phyloP scores from a whole-genome alignment of 164 flowering plant species.

The Magnolia sinica region DNA sequence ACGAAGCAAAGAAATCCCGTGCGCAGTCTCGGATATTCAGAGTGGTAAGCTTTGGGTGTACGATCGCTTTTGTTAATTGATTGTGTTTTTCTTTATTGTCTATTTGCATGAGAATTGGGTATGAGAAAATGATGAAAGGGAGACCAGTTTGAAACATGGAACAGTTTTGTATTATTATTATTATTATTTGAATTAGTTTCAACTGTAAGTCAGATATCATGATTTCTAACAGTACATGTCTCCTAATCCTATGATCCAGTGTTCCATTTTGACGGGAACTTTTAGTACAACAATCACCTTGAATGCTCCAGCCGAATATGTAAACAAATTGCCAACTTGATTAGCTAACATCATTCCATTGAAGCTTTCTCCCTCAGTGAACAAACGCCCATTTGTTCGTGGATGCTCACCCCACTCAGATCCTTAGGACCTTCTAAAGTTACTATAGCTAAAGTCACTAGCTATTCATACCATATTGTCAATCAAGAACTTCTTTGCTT shows the following conservation, averaged over 20 bases:
- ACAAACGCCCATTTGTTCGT: not conserved
- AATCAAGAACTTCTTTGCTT: too few relatives aligned
- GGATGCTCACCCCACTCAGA: too few relatives aligned
- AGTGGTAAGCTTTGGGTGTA: slow-evolving; percentile 49
- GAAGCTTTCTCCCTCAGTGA: not conserved
- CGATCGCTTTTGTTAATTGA: not conserved
- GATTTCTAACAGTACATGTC: not conserved
- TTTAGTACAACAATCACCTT: not conserved
- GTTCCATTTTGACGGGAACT: not conserved
- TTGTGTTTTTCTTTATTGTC: not conserved
- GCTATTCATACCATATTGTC: too few relatives aligned
- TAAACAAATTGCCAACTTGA: not conserved
- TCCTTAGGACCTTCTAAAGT: too few relatives aligned
- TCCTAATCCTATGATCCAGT: not conserved
- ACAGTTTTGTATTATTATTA: too few relatives aligned
- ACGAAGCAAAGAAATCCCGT: slow-evolving; percentile 86
- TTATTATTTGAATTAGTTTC: too few relatives aligned
- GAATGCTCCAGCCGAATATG: not conserved
- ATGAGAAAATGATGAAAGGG: not conserved
- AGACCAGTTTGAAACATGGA: not conserved
- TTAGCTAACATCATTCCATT: not conserved
- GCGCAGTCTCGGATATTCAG: slow-evolving; percentile 75
- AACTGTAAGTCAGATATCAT: not conserved
- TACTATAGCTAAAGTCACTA: too few relatives aligned
- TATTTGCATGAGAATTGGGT: not conserved